A percentile compares a stretch with the other conserved stretches of the same genome.
Conservation (phyloP, 768 basidiomycete genomes). For the Leccinum barrowsii region DNA sequence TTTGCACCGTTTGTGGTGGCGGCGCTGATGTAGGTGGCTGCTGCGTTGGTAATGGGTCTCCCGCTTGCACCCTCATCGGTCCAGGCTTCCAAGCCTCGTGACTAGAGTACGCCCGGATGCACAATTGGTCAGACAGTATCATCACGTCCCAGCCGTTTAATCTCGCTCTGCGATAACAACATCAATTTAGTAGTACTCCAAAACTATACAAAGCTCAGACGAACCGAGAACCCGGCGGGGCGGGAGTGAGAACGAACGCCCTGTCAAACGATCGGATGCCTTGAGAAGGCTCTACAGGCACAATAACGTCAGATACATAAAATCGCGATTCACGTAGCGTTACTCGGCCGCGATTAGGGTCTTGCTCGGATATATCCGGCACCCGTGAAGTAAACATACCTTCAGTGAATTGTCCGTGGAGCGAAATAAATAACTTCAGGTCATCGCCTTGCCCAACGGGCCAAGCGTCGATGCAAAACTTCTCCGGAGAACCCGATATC, state of each 20-base stretch:
- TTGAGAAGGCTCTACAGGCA: slow-evolving; percentile 54
- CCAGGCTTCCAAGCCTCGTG: slow-evolving; percentile 77
- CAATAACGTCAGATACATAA: slow-evolving; percentile 19
- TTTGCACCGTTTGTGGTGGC: slow-evolving; percentile 42
- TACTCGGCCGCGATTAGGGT: slow-evolving; percentile 2
- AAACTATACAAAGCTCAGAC: slow-evolving; percentile 29
- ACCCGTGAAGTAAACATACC: slow-evolving; percentile 45
- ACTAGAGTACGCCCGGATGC: slow-evolving; percentile 80
- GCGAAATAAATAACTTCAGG: slow-evolving; percentile 57
- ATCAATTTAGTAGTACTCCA: slow-evolving; percentile 5
- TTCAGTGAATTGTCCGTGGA: slow-evolving; percentile 92
- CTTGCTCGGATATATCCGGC: slow-evolving; percentile 13
- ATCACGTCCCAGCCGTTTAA: slow-evolving; percentile 84
- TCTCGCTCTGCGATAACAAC: slow-evolving; percentile 53
- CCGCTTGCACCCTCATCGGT: slow-evolving; percentile 67
- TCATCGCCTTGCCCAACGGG: slow-evolving; percentile 61
- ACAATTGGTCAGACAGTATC: slow-evolving; percentile 86
- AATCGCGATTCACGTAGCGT: slow-evolving; percentile 7
- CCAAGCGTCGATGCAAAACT: slow-evolving; percentile 87
- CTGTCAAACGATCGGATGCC: slow-evolving; percentile 93
- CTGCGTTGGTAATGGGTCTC: slow-evolving; percentile 24
- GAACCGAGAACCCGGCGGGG: slow-evolving; percentile 78
- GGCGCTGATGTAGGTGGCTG: slow-evolving; percentile 28
- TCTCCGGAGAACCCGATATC: slow-evolving; percentile 69
- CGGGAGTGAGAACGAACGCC: slow-evolving; percentile 81